Base-by-base conservation (phyloP, 306 rosid species). In the Albizia julibrissin region DNA sequence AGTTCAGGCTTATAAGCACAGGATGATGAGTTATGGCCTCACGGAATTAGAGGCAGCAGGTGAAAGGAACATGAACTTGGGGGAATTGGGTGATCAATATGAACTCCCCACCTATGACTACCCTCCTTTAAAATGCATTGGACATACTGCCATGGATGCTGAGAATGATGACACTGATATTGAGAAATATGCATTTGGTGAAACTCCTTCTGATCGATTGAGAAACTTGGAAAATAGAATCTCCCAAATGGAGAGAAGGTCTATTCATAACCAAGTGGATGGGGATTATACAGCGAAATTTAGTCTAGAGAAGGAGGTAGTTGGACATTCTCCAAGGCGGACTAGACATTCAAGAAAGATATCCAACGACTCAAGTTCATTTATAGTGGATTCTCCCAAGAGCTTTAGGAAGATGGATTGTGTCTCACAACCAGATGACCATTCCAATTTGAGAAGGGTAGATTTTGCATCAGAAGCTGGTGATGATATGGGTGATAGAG, bases 1-100 rank as follows among this genome's bases (percentile, higher is more conserved):
- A 82, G 84, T 92, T 69, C 98, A 92, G 81, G 98, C 94, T 64
- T 96, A 96, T 86, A 96, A 88, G 88, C 93, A 96, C 69, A 86
- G 97, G 79, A 87, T 96, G 97, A 61, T 96, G 94, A 96, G 99
- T 87, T 93, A 73, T 76, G 98, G 99, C 46, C 79, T 93, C 72
- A 84, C 87, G 0, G 97, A 96, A 72, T 84, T 71, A 0, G 99
- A 92, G 88, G 91, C 81, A 1, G 90, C 75, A 5, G 78, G 75
- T n/a, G 85, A 50, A 24, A 26, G 34, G n/a, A 71, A 15, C 58
- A 56, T 22, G 34, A 71, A 31, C 75, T 22, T 26, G 33, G 74
- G 78, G 76, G 92, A 87, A 21, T 75, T 78, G 69, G 89, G 87
- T 40, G 77, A 89, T 64, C 89, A 77, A 39, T 81, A 81, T 76